phyloP scores from a whole-genome alignment of 2,329 filamentous ascomycete genomes.

The Arthrobotrys conoides region DNA sequence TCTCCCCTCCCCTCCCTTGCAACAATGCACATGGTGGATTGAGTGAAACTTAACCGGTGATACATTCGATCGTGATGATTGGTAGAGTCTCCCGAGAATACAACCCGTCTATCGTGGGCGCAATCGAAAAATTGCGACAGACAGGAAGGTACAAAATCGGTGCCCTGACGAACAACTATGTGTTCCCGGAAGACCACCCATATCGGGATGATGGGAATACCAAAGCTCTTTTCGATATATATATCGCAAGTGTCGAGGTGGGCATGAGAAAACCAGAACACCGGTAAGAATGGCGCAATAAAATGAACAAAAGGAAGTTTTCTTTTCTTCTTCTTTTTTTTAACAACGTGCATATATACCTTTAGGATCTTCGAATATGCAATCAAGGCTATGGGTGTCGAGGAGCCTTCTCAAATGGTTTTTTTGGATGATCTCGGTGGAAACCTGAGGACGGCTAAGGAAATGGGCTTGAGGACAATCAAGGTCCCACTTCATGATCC shows the following conservation, averaged over 20 bases:
- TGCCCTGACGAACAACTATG: conserved; percentile 89
- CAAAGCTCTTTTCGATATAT: conserved; percentile 82
- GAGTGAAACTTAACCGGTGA: conserved; percentile 39
- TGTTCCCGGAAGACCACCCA: conserved; percentile 82
- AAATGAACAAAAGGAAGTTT: not conserved
- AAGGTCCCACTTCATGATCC: conserved; percentile 85
- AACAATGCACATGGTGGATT: conserved; percentile 1
- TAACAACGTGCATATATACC: too few relatives aligned
- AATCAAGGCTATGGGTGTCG: conserved; percentile 72
- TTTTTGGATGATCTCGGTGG: conserved; percentile 96
- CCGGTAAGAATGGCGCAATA: conserved; percentile 64
- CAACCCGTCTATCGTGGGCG: conserved; percentile 91
- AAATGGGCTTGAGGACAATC: conserved; percentile 82
- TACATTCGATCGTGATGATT: conserved; percentile 7
- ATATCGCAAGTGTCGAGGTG: conserved; percentile 86
- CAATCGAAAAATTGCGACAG: conserved; percentile 77
- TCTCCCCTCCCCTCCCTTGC: conserved; percentile 64
- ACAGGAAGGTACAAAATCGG: conserved; percentile 74
- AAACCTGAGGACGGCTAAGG: conserved; percentile 84
- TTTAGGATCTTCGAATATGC: conserved; percentile 80
- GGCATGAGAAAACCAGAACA: conserved; percentile 90
- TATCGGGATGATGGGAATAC: conserved; percentile 73
- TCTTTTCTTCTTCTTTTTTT: too few relatives aligned
- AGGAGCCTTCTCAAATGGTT: conserved; percentile 77
- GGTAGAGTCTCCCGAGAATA: conserved; percentile 53